phyloP scores from a whole-genome alignment of 192 early-diverging fungal genomes.

The Martensiomyces pterosporus region DNA sequence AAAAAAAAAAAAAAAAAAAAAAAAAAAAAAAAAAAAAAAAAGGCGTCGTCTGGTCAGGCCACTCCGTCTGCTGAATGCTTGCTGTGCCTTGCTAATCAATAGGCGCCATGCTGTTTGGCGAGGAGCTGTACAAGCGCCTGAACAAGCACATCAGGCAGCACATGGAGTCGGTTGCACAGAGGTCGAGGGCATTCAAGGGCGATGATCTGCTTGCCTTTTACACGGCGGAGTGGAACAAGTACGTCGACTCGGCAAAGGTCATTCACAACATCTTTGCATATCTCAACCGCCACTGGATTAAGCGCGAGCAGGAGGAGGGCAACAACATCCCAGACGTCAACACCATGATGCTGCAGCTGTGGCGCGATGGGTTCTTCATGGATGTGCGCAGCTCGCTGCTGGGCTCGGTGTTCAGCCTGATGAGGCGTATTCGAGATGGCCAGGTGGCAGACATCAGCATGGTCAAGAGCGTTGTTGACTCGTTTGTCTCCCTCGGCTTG shows the following conservation, averaged over 20 bases:
- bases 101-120: constrained; percentile 52
- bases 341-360: constrained; percentile 70
- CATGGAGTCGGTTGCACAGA: constrained; percentile 48
- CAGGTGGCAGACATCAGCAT: constrained; percentile 83
- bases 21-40: no score
- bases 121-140: constrained; percentile 61
- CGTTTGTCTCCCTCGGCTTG: constrained; percentile 70
- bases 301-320: constrained; percentile 92
- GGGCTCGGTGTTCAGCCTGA: constrained; percentile 53
- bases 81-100: no score
- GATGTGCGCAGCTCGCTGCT: constrained; percentile 41
- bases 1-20: no score
- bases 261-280: constrained; percentile 92
- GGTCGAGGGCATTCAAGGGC: constrained; percentile 64
- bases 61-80: no score
- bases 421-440: constrained; percentile 79
- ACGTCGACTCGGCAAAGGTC: constrained; percentile 75
- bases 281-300: constrained; percentile 97
- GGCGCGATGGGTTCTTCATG: constrained; percentile 71
- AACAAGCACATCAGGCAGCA: constrained; percentile 54
- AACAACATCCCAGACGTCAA: constrained; percentile 86
- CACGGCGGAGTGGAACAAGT: constrained; percentile 84
- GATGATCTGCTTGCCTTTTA: constrained; percentile 84
- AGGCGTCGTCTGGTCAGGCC: no score
- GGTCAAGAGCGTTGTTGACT: constrained; percentile 85